Conservation (phyloP, 106 monocot species). For the Allium fistulosum region DNA sequence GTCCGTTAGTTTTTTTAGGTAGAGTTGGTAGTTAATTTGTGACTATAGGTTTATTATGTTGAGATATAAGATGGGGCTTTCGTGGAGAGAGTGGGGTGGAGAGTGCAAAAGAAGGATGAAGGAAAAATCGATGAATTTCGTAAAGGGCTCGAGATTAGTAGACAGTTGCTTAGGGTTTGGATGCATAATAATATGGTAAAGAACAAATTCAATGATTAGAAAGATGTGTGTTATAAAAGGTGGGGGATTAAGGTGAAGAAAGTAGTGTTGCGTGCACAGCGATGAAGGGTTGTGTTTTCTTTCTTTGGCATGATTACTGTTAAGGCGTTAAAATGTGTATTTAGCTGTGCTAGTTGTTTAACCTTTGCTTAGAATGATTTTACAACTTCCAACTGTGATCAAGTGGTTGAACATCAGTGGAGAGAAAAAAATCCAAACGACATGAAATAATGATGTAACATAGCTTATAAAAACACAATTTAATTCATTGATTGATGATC, state of each 20-base stretch:
- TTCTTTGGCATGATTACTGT: not conserved
- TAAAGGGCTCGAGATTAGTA: slow-evolving; percentile 24
- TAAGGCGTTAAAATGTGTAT: not conserved
- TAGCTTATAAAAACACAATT: too few species aligned
- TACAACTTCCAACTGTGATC: not conserved
- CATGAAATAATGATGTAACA: too few species aligned
- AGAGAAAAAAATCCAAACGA: too few species aligned
- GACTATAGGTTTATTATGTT: too few species aligned
- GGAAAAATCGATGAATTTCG: slow-evolving; percentile 26
- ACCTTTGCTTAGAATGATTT: not conserved
- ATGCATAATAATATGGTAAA: slow-evolving; percentile 45
- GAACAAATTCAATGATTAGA: not conserved
- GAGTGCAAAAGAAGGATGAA: slow-evolving; percentile 38
- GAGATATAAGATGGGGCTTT: slow-evolving; percentile 41
- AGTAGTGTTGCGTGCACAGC: too few species aligned
- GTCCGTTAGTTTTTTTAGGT: too few species aligned
- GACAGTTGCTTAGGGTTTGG: slow-evolving; percentile 48
- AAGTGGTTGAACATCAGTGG: too few species aligned
- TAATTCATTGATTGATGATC: too few species aligned
- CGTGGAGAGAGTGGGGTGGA: slow-evolving; percentile 33
- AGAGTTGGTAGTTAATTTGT: too few species aligned
- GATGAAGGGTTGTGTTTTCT: not conserved
- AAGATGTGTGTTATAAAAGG: not conserved
- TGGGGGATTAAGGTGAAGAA: too few species aligned
- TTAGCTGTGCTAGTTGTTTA: not conserved